Base-by-base conservation (phyloP, 176 grass and related monocot species). In the Elaeis guineensis region DNA sequence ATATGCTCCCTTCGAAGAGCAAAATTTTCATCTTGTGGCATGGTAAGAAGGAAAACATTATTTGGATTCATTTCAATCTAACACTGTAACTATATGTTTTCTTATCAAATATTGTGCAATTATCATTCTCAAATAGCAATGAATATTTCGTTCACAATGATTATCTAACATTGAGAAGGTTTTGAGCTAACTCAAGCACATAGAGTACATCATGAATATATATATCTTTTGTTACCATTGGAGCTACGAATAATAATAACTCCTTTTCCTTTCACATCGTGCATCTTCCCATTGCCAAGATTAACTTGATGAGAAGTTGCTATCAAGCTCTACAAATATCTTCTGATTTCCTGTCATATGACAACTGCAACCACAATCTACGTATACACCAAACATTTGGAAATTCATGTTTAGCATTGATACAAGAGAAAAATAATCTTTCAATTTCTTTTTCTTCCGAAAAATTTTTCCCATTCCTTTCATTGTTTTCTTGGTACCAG, bases 201-300 rank as follows among this genome's bases (percentile, higher is more conserved):
- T 64, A 73, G 9, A 19, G 51, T 2, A 72, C 57, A 72, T 72
- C 32, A 61, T 52, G 35, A 5, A 62, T 24, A 16, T 50, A 6
- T 5, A 2, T 23, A 23, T 23, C 16, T 49, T 14, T 49, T 52
- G 2, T 62, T 62, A 2, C 19, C 4, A 5, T 7, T 18, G 1
- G 0, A 23, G 20, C 22, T 64, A 3, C 23, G 21, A 1, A 26
- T 3, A 4, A 64, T 17, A 3, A 6, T 6, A 5, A 32, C 51
- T 23, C 58, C 59, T 24, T 44, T 63, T 55, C 71, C 50, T 26
- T 74, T 74, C 50, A 39, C 50, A 6, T 64, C 16, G 1, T 64
- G n/a, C 23, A 54, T 3, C 32, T 74, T 63, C 4, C 61, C 25
- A 25, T 73, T 48, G 19, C 50, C 71, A 21, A 74, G 59, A 1